Percentiles rank a stretch among this genome's conserved stretches.
phyloP scores from a whole-genome alignment of 2,329 filamentous ascomycete genomes.

The Colletotrichum caudatum region DNA sequence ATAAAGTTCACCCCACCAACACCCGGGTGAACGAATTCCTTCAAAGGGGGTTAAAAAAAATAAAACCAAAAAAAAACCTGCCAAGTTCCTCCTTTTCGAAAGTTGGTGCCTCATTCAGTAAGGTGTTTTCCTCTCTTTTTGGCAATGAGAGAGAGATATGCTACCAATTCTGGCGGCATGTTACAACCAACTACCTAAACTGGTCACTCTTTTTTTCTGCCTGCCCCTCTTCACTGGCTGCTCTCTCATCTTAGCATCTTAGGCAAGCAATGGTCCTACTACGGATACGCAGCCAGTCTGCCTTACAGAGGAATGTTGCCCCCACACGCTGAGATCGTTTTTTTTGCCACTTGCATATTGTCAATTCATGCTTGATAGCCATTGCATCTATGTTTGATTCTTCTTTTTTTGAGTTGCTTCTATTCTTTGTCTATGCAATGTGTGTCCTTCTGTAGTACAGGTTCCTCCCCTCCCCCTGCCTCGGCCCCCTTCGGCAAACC shows the following conservation, averaged over 20 bases:
- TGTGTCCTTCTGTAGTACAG: constrained; percentile 1
- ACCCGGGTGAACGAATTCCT: background rate
- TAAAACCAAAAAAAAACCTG: too few relatives aligned
- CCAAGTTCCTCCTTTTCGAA: constrained; percentile 25
- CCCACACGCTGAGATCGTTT: constrained; percentile 16
- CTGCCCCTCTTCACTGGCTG: background rate
- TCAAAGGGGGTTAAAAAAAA: too few relatives aligned
- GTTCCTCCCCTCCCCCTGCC: background rate
- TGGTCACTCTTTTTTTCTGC: background rate
- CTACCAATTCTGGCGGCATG: background rate
- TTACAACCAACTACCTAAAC: background rate
- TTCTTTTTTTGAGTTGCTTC: background rate
- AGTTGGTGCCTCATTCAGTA: constrained; percentile 25
- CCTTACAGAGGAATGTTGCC: constrained; percentile 26
- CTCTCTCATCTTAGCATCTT: background rate
- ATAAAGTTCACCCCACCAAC: constrained; percentile 23
- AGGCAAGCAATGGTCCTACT: background rate
- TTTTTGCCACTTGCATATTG: constrained; percentile 18
- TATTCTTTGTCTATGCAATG: background rate
- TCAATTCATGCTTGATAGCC: background rate
- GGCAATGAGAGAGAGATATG: background rate
- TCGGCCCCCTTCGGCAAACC: constrained; percentile 11
- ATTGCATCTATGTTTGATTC: background rate
- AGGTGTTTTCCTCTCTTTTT: background rate
- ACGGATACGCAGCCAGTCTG: constrained; percentile 8